A percentile compares a stretch with the other conserved stretches of the same genome.
These are phyloP conservation scores for Fusarium paranaense DNA, from an alignment of 2,329 filamentous ascomycete genomes.

Conservation along the genomic window DNA sequence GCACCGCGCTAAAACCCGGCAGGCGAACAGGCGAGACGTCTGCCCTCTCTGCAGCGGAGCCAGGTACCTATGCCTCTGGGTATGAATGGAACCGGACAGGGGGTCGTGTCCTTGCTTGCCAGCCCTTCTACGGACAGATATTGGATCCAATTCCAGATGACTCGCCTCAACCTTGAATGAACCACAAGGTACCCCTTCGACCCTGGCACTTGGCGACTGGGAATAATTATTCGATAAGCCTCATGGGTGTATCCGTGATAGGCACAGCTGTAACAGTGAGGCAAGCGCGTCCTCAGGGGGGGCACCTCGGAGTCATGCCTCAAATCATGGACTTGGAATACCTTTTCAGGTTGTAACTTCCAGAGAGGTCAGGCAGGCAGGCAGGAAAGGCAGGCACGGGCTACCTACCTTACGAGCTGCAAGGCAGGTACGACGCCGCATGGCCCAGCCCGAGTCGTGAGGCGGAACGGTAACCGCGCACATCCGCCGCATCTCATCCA, in stretches of 20 bases:
- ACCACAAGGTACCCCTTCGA: neutral
- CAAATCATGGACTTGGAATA: neutral
- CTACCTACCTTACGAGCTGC: neutral
- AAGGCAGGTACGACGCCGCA: conserved; percentile 10
- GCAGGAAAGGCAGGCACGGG: neutral
- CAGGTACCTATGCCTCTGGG: conserved; percentile 6
- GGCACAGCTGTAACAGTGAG: neutral
- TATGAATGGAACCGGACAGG: conserved; percentile 12
- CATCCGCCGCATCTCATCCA: conserved; percentile 5
- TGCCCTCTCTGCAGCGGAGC: conserved; percentile 3
- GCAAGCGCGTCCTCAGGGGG: neutral
- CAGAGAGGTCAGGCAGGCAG: neutral
- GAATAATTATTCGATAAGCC: neutral
- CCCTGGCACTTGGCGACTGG: neutral
- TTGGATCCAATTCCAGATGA: conserved; percentile 5
- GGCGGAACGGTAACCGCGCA: conserved; percentile 1
- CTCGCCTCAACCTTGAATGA: conserved; percentile 11
- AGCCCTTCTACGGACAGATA: neutral
- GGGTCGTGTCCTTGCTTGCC: conserved; percentile 1
- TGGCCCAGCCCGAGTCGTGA: conserved; percentile 1
- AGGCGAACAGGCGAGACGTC: conserved; percentile 24
- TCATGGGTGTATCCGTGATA: neutral
- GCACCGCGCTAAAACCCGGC: conserved; percentile 25
- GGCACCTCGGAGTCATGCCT: neutral
- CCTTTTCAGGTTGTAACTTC: neutral